phyloP scores from a whole-genome alignment of 768 basidiomycete species.

The Lentinula sp. region DNA sequence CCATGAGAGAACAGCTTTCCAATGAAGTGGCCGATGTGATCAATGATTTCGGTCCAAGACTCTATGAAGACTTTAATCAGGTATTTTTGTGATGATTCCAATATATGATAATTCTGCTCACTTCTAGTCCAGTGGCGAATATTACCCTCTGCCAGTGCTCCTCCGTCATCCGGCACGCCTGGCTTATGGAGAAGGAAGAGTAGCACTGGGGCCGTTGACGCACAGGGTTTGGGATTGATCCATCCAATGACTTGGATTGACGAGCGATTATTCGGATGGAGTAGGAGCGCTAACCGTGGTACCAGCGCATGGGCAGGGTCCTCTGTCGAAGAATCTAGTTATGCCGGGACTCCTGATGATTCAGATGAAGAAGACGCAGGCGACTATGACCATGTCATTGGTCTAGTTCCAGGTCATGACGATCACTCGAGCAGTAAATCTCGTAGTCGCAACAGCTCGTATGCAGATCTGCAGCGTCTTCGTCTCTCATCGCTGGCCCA shows the following conservation, averaged over 20 bases:
- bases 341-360: slow-evolving; percentile 64
- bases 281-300: slow-evolving; percentile 67
- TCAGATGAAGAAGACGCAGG: slow-evolving; percentile 86
- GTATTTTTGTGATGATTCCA: slow-evolving; percentile 25
- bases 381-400: slow-evolving; percentile 87
- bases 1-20: slow-evolving; percentile 65
- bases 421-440: slow-evolving; percentile 35
- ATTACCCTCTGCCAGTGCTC: slow-evolving; percentile 77
- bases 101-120: background rate
- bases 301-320: slow-evolving; percentile 81
- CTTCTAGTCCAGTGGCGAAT: slow-evolving; percentile 56
- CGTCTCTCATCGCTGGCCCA: slow-evolving; percentile 28
- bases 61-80: slow-evolving; percentile 85
- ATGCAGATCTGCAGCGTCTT: slow-evolving; percentile 75
- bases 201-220: slow-evolving; percentile 76
- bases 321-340: slow-evolving; percentile 50
- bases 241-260: slow-evolving; percentile 97
- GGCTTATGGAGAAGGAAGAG: slow-evolving; percentile 80
- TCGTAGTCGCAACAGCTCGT: slow-evolving; percentile 65
- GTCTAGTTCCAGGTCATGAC: slow-evolving; percentile 50
- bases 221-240: slow-evolving; percentile 75
- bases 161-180: slow-evolving; percentile 68
- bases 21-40: slow-evolving; percentile 81
- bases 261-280: slow-evolving; percentile 92
- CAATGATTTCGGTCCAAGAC: slow-evolving; percentile 81